These are phyloP conservation scores for Pseudogymnoascus pannorum DNA, from an alignment of 2,329 filamentous ascomycete species.

Conservation along the genomic window DNA sequence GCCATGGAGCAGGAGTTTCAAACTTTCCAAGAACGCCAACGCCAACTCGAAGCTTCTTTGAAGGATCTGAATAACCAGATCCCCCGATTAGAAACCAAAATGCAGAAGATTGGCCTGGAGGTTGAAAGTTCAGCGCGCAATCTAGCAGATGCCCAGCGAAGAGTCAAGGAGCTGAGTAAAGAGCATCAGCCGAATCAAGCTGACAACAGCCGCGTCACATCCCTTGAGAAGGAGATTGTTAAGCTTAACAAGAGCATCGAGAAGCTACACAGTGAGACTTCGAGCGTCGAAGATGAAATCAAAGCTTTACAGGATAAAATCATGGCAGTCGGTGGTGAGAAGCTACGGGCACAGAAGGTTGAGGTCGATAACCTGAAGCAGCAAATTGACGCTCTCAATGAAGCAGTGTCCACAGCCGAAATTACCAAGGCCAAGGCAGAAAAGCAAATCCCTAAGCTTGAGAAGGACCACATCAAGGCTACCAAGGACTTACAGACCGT, in stretches of 20 bases:
- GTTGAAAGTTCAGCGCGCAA: constrained; percentile 81
- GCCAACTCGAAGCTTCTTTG: constrained; percentile 67
- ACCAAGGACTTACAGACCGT: constrained; percentile 70
- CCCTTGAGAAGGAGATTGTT: constrained; percentile 70
- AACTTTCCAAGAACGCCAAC: constrained; percentile 76
- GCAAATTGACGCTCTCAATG: constrained; percentile 71
- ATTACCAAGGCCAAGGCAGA: constrained; percentile 87
- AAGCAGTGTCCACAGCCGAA: constrained; percentile 79
- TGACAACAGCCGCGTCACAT: constrained; percentile 66
- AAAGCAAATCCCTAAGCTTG: constrained; percentile 81
- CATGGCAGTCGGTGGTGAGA: constrained; percentile 95
- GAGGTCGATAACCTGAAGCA: constrained; percentile 86
- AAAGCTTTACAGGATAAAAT: constrained; percentile 91
- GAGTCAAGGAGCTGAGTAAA: constrained; percentile 74
- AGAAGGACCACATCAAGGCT: constrained; percentile 73
- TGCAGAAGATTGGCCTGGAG: constrained; percentile 85
- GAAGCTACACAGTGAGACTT: constrained; percentile 75
- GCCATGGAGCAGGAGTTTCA: constrained; percentile 74
- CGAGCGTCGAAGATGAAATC: constrained; percentile 86
- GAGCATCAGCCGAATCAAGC: constrained; percentile 75
- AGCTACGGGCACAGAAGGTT: constrained; percentile 79
- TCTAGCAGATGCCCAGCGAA: constrained; percentile 72
- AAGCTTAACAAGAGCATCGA: constrained; percentile 71
- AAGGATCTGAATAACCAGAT: constrained; percentile 69
- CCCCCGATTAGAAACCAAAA: constrained; percentile 77